Evolutionary conservation across 495 filamentous ascomycete genomes (phyloP).

Genomic region (Lophium mytilinum): DNA sequence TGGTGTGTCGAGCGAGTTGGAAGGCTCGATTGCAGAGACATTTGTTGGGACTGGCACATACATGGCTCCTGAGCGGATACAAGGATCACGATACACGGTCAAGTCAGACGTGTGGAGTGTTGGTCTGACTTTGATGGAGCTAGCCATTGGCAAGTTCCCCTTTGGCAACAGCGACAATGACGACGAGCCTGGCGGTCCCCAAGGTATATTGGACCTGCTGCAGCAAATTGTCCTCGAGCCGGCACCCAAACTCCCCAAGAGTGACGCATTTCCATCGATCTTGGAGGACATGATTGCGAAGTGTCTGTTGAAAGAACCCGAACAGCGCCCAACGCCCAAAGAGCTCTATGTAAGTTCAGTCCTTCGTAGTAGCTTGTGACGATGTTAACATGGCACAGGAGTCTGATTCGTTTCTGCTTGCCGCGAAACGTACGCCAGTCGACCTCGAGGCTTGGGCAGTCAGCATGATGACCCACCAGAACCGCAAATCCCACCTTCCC

Average conservation of each 20-base stretch:
- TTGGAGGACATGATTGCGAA: conserved; percentile 95
- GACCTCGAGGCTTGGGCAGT: conserved; percentile 85
- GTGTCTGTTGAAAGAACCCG: conserved; percentile 81
- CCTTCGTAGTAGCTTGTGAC: not conserved
- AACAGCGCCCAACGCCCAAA: conserved; percentile 80
- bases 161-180: conserved; percentile 70
- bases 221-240: conserved; percentile 98
- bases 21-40: conserved; percentile 94
- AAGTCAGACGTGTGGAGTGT: conserved; percentile 99
- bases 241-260: conserved; percentile 86
- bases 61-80: conserved; percentile 97
- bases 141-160: conserved; percentile 93
- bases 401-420: conserved; percentile 84
- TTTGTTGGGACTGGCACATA: conserved; percentile 98
- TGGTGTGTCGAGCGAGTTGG: conserved; percentile 89
- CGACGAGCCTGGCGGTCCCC: conserved; percentile 62
- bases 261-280: conserved; percentile 90
- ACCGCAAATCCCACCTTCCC: conserved; percentile 78
- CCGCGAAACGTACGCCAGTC: conserved; percentile 87
- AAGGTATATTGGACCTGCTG: conserved; percentile 90
- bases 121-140: conserved; percentile 89
- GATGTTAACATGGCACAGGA: conserved; percentile 47
- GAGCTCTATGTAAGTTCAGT: conserved; percentile 59
- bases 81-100: conserved; percentile 92
- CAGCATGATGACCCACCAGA: conserved; percentile 80